Base-by-base conservation (phyloP, 805 yeast genomes). In the Debaryomyces prosopidis region DNA sequence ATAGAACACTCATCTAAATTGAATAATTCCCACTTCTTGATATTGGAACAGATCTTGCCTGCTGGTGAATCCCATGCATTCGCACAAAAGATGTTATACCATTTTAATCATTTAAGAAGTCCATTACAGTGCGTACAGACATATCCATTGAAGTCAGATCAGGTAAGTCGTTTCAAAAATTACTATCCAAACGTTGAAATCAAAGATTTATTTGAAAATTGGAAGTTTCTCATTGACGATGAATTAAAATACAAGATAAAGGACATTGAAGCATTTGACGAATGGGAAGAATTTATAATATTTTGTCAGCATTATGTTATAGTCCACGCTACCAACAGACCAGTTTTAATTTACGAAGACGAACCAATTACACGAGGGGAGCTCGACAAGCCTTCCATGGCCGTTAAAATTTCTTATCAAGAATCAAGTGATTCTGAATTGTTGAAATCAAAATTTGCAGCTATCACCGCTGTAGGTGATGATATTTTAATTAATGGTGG, bases 251-350 rank as follows among this genome's bases (percentile, higher is more conserved):
- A 44, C 0, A 59, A 63, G 34, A 73, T 88, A 7, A 70, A 69
- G 14, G 39, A 57, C 0, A 71, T 85, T 16, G 95, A 87, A 58
- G 78, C 79, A 3, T 88, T 87, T 62, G 96, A 88, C 60, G 96
- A 88, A 64, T 79, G 87, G 80, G 96, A 87, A 64, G 96, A 87
- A 62, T 87, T 87, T 50, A 75, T 82, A 23, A 57, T 85, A 11
- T 87, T 85, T 56, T 80, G 88, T 46, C 92, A 86, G 54, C 94
- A 87, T 59, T 88, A 87, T 56, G 69, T 82, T 31, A 70, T 85
- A 33, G 69, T 84, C 2, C 90, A 85, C 62, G 89, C 89, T 10
- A 73, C 83, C 0, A 80, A 77, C 52, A 52, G 54, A 12, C 36
- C 40, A 6, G 53, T 53, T 30, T 36, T 54, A 38, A 49, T 58